Base-by-base conservation (phyloP, 164 flowering plant species). In the Hamamelis virginiana region DNA sequence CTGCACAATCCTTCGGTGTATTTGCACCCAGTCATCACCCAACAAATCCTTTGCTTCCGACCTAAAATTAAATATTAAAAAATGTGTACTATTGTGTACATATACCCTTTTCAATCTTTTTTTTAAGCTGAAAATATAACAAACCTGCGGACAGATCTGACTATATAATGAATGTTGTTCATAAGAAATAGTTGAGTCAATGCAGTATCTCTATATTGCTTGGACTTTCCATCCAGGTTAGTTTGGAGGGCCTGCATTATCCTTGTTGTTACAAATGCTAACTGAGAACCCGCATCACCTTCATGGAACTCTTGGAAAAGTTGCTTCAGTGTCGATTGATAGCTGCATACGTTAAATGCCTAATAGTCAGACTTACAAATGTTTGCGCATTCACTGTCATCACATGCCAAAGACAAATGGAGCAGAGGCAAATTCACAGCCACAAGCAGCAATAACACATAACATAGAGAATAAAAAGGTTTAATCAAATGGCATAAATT, bases 121-220 rank as follows among this genome's bases (percentile, higher is more conserved):
- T 33, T 2, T 33, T 33, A 33, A 69, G 22, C 26, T 33, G 18
- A 19, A 57, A 73, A 38, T 38, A 25, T 25, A 15, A 77, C 86
- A 62, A 64, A 94, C 98, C 96, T 94, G 47, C 95, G 87, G 16
- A 94, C 97, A 69, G 97, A 94, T 91, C 97, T 82, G 74, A 94
- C 98, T 71, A 94, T 92, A 65, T 92, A 94, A 72, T 94, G 97
- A 68, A 92, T 82, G 63, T 92, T 92, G 82, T 94, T 94, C 98
- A 94, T 94, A 22, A 90, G 92, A 74, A 94, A 94, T 67, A 94
- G 70, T 53, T 92, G 92, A 64, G 95, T 92, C 75, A 94, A 69
- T 70, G 97, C 89, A 69, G 87, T 82, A 79, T 92, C 97, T 74
- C 74, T 94, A 72, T 92, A 94, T 67, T 90, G 97, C 86, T 88